Evolutionary conservation across 495 filamentous ascomycete genomes (phyloP), one percentile per base, ranked within the genome.

Genomic region (Mytilinidion resinicola): DNA sequence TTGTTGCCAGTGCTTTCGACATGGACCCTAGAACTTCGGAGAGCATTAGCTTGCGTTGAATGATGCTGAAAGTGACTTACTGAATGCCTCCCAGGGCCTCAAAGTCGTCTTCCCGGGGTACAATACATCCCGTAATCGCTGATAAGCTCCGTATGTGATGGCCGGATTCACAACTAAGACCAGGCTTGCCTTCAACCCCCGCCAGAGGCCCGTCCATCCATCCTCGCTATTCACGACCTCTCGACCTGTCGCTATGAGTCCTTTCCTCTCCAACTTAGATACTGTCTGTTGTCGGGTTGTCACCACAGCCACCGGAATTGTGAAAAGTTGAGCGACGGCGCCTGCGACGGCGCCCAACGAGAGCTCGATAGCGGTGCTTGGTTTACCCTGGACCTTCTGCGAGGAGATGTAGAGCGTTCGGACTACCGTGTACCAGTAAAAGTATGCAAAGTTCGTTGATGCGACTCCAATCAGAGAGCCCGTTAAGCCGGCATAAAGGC

Each of bases 361-460:
- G 49, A 99, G 79, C 76, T 99, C 93, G 41, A 85, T 78, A 10
- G 87, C 82, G 4, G 93, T 96, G n/a, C 85, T 82, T 14, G 91
- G 91, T 17, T 84, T 75, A 34, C 76, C 79, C 2, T 80, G 67
- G n/a, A 77, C 57, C 59, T 80, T 82, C 58, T 80, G 79, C 35
- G 82, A 86, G 34, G 82, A 80, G 69, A 91, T 74, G 70, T 96
- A 97, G 38, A 96, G 74, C 11, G 81, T 82, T 43, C 93, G 86
- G 12, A 96, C 90, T 15, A 90, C 71, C 19, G 89, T 91, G 73
- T 99, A 97, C 93, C 93, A 99, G 77, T 97, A 99, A 69, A 99
- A 99, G 74, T 99, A 99, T 59, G 93, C 93, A 69, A 99, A 99
- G 70, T 99, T 99, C 56, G 91, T 97, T 12, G 91, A 96, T 8